These are phyloP conservation scores for Vitis cinerea DNA, from an alignment of 164 flowering plant genomes.

Conservation along the genomic window DNA sequence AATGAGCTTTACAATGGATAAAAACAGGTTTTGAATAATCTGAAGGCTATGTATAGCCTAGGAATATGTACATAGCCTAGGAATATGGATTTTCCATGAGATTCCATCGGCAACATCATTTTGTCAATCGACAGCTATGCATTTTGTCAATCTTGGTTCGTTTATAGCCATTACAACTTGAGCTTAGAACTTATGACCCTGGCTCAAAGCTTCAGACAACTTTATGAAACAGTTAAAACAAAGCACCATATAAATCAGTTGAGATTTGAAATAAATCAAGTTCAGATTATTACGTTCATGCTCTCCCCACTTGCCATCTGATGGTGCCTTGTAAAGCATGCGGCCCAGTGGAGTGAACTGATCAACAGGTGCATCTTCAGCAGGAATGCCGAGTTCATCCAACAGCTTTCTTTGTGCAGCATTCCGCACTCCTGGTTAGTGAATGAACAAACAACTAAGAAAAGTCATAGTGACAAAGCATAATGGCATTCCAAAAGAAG, in stretches of 20 bases:
- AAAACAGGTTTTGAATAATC: too few species aligned
- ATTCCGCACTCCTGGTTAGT: constrained; percentile 72
- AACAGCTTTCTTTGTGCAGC: constrained; percentile 96
- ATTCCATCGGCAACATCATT: neutral
- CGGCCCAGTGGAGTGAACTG: constrained; percentile 81
- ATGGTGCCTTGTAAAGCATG: constrained; percentile 95
- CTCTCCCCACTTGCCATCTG: constrained; percentile 99
- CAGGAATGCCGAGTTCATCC: constrained; percentile 92
- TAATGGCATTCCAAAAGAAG: neutral
- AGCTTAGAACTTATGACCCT: too few species aligned
- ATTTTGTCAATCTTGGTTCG: too few species aligned
- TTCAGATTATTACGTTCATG: constrained; percentile 72
- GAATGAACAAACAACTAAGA: neutral
- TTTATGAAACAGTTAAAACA: neutral
- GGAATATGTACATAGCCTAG: too few species aligned
- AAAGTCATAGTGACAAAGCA: neutral
- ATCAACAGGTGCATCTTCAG: constrained; percentile 87
- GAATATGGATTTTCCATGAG: neutral
- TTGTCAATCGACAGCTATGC: too few species aligned
- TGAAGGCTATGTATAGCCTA: too few species aligned
- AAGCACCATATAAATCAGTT: neutral
- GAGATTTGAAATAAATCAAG: neutral
- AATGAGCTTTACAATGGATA: too few species aligned
- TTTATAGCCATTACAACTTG: too few species aligned
- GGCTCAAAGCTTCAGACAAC: neutral